Conservation (phyloP, 1,139 yeast species). For the Geotrichum aggregatum region DNA sequence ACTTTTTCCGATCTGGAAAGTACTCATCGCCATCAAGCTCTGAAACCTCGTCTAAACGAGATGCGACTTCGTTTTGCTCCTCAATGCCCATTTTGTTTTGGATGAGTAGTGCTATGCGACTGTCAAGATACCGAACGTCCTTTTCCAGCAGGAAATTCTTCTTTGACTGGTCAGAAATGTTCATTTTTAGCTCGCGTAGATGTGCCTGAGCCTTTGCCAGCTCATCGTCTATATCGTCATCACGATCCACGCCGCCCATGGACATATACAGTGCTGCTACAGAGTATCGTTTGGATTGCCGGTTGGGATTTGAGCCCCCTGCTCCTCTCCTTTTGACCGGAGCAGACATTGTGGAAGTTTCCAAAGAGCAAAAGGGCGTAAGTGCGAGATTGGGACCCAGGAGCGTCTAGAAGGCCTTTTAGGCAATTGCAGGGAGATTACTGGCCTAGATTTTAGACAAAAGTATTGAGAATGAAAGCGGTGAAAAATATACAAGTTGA, state of each 20-base stretch:
- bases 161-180: slow-evolving; percentile 41
- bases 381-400: too few species aligned
- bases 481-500: too few species aligned
- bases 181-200: slow-evolving; percentile 38
- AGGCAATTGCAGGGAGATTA: too few species aligned
- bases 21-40: slow-evolving; percentile 22
- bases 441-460: too few species aligned
- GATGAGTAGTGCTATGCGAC: slow-evolving; percentile 42
- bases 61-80: slow-evolving; percentile 40
- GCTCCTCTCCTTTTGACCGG: background rate
- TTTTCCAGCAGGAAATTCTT: slow-evolving; percentile 41
- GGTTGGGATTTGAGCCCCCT: slow-evolving; percentile 24
- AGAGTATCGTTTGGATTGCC: slow-evolving; percentile 39
- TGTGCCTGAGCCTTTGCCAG: slow-evolving; percentile 40
- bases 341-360: background rate
- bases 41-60: slow-evolving; percentile 34
- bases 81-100: slow-evolving; percentile 43
- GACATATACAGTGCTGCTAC: slow-evolving; percentile 41
- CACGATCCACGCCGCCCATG: slow-evolving; percentile 40
- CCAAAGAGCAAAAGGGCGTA: too few species aligned
- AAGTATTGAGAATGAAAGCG: too few species aligned
- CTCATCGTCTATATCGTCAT: slow-evolving; percentile 41
- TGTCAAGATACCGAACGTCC: slow-evolving; percentile 42
- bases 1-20: slow-evolving; percentile 35
- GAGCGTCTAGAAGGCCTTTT: too few species aligned